These are phyloP conservation scores for Knufia fluminis DNA, from an alignment of 2,329 filamentous ascomycete species.

Conservation along the genomic window DNA sequence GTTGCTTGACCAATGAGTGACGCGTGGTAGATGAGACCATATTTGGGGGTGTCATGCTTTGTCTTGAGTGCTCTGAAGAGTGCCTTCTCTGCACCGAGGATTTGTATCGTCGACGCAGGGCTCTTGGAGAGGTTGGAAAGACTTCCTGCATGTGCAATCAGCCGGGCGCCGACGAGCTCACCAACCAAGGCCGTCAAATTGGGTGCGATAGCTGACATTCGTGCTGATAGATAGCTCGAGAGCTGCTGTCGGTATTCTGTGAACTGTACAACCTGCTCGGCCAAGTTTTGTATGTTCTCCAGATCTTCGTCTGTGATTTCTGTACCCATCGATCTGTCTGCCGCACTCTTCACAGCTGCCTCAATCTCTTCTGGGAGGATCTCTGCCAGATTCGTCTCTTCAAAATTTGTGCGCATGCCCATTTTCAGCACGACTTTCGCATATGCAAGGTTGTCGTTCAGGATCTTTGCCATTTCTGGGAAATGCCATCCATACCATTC, in stretches of 20 bases:
- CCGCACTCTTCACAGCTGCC: conserved; percentile 78
- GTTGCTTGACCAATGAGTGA: conserved; percentile 93
- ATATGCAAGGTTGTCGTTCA: conserved; percentile 95
- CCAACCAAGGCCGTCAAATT: conserved; percentile 91
- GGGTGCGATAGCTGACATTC: conserved; percentile 94
- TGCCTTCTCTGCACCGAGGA: conserved; percentile 96
- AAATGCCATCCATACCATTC: conserved; percentile 99
- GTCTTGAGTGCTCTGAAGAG: conserved; percentile 97
- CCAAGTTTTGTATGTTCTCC: conserved; percentile 82
- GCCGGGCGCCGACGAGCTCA: conserved; percentile 83
- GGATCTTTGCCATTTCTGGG: conserved; percentile 92
- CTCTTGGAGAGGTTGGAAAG: conserved; percentile 92
- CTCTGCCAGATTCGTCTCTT: conserved; percentile 69
- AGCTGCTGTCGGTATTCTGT: conserved; percentile 84
- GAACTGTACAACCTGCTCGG: conserved; percentile 86
- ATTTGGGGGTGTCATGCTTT: conserved; percentile 98
- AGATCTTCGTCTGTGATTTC: conserved; percentile 91
- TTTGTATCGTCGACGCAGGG: conserved; percentile 92
- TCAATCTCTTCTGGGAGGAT: conserved; percentile 95
- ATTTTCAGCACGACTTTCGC: conserved; percentile 78
- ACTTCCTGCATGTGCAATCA: conserved; percentile 91
- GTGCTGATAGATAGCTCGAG: conserved; percentile 76
- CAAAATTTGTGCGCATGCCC: conserved; percentile 76
- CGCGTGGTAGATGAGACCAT: conserved; percentile 87
- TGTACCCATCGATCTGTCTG: conserved; percentile 96